Evolutionary conservation across 2,329 filamentous ascomycete species (phyloP), one percentile per base, ranked within the genome.

Genomic region (Fusarium sarcochroum): DNA sequence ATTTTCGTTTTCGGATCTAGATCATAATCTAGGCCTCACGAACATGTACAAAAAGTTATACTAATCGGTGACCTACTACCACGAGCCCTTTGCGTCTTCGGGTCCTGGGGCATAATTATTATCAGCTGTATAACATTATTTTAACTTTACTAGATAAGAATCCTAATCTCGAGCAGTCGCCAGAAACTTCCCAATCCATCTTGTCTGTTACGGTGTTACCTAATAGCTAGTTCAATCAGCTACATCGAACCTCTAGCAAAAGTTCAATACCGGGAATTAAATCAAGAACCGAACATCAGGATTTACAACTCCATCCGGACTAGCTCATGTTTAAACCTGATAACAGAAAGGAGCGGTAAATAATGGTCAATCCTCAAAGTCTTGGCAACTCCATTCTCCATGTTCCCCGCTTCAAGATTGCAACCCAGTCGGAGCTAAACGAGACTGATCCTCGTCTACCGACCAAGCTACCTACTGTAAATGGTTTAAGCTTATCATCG

Each of bases 401-500:
- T 21, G 34, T 34, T 46, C 61, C 61, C 66, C 61, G 56, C 66
- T 46, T 23, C 15, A 5, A 37, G n/a, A 56, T 48, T 61, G 49
- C 17, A 54, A 58, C 60, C 38, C 47, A 23, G 30, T 14, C 30
- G 18, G 45, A 21, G 55, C 48, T 57, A 49, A 48, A 23, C 37
- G 25, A 37, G 21, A 37, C 7, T 45, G 53, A 55, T 40, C 34
- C 47, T 4, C 34, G 20, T 27, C 30, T 14, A 18, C 38, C 23
- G 23, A 27, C n/a, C 21, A 50, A 63, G 35, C 13, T 40, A 69
- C 66, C 66, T 69, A 59, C 66, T 69, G 32, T 45, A 63, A 54
- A 62, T 7, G 56, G 66, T 32, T 63, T 69, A 58, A 62, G 50
- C 57, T 63, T 67, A 58, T 66, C 63, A 35, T 46, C 41, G 38